Conservation (phyloP, 805 yeast species). For the Kodamaea neixiangensis region DNA sequence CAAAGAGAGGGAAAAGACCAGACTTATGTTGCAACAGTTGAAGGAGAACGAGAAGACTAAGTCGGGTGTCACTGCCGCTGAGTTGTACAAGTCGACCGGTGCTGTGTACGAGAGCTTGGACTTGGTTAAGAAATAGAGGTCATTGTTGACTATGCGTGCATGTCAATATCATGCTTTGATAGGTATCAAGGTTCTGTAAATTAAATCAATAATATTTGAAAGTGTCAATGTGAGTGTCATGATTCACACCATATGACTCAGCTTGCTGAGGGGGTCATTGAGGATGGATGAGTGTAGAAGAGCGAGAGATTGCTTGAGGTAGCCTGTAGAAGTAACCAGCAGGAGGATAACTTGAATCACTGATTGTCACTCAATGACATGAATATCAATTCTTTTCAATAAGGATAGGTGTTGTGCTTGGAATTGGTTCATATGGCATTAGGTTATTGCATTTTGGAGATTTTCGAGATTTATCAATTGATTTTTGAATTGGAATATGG, state of each 20-base stretch:
- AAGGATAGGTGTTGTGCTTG: too few relatives aligned
- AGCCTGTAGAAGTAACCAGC: too few relatives aligned
- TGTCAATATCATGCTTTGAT: not conserved
- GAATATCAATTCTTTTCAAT: too few relatives aligned
- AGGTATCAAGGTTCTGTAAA: not conserved
- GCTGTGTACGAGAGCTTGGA: slow-evolving; percentile 45
- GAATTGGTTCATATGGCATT: too few relatives aligned
- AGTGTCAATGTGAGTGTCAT: not conserved
- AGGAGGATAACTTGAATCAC: too few relatives aligned
- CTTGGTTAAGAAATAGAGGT: slow-evolving; percentile 27
- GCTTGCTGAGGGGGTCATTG: too few relatives aligned
- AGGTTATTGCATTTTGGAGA: too few relatives aligned
- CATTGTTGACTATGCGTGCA: not conserved
- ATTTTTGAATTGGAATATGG: too few relatives aligned
- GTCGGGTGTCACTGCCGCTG: slow-evolving; percentile 44
- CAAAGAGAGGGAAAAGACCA: slow-evolving; percentile 47
- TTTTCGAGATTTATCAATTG: too few relatives aligned
- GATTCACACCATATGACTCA: not conserved
- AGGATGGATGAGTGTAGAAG: too few relatives aligned
- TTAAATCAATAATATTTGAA: not conserved
- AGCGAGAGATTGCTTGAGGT: too few relatives aligned
- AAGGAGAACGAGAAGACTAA: slow-evolving; percentile 44
- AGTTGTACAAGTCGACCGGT: slow-evolving; percentile 44
- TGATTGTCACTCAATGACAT: too few relatives aligned
- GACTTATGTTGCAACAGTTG: slow-evolving; percentile 48